Evolutionary conservation across 768 basidiomycete genomes (phyloP), one percentile per base, ranked within the genome.

Genomic region (Mycena kentingensis): DNA sequence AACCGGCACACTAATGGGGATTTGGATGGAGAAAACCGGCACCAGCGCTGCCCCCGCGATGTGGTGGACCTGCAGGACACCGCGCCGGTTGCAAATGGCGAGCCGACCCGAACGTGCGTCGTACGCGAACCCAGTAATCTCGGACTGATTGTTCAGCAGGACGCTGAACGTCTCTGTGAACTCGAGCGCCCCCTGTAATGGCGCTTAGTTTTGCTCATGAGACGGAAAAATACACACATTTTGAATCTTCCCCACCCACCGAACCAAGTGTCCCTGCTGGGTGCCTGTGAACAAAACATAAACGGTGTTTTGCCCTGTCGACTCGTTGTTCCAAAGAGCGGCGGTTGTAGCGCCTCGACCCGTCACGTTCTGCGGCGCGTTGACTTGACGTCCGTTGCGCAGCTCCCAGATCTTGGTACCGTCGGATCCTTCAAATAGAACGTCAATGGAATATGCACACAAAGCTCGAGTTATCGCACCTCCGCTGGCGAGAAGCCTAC

Each of bases 71-170:
- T 56, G 55, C 43, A 62, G 44, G 12, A 60, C 28, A 8, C 27
- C 44, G 19, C 46, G 42, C 2, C 52, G 52, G 26, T 57, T 57
- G 46, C 52, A 54, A 15, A 47, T 24, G 4, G 55, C 49, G n/a
- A 62, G 58, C 24, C 49, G 52, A 37, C 47, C 55, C 21, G 54
- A 39, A 16, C 38, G 21, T 13, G 58, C 28, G 16, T 62, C 58
- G 37, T 54, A 62, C 4, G 47, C 54, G 10, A 62, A 36, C 15
- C 51, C 61, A 0, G 58, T 60, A 1, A 62, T 46, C 47, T 62
- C 58, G 11, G 38, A 41, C 3, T 52, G 53, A 5, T 38, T 43
- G 5, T 52, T 37, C 2, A 58, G 28, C 18, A 37, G 52, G 2
- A 16, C 46, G 27, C 49, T 54, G 18, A 29, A 38, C 4, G 25